phyloP scores from a whole-genome alignment of 768 basidiomycete genomes.

The Strobilomyces dryophilus region DNA sequence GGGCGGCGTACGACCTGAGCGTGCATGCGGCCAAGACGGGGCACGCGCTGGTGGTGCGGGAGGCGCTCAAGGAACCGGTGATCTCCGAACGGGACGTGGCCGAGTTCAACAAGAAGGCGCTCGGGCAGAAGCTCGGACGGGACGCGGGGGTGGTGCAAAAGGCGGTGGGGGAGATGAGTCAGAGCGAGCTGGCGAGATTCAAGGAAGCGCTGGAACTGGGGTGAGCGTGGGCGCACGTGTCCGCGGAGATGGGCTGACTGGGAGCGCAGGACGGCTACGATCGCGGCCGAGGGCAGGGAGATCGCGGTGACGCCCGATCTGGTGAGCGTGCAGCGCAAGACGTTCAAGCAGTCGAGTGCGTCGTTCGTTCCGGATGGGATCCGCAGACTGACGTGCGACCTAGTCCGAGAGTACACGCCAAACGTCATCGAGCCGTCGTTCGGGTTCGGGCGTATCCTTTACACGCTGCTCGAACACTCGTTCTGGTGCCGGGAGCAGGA shows the following conservation, averaged over 20 bases:
- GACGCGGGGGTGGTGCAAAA: conserved; percentile 69
- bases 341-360: conserved; percentile 83
- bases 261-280: conserved; percentile 45
- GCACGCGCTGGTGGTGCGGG: conserved; percentile 77
- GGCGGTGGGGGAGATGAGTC: conserved; percentile 60
- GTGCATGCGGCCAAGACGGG: conserved; percentile 87
- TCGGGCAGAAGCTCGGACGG: conserved; percentile 87
- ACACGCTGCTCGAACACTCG: conserved; percentile 89
- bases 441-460: conserved; percentile 94
- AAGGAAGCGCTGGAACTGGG: conserved; percentile 72
- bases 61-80: conserved; percentile 82
- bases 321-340: conserved; percentile 75
- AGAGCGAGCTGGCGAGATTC: conserved; percentile 58
- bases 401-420: conserved; percentile 92
- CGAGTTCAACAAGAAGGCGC: conserved; percentile 80
- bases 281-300: conserved; percentile 59
- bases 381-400: conserved; percentile 21
- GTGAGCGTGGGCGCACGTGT: conserved; percentile 36
- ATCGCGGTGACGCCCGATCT: conserved; percentile 71
- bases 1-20: conserved; percentile 92
- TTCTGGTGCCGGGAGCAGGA: conserved; percentile 96
- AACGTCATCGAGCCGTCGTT: conserved; percentile 99
- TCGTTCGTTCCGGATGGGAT: conserved; percentile 11
- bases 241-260: conserved; percentile 6
- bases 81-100: conserved; percentile 75